Conservation (phyloP, 2,329 filamentous ascomycete genomes). For the Aspergillus floridensis region DNA sequence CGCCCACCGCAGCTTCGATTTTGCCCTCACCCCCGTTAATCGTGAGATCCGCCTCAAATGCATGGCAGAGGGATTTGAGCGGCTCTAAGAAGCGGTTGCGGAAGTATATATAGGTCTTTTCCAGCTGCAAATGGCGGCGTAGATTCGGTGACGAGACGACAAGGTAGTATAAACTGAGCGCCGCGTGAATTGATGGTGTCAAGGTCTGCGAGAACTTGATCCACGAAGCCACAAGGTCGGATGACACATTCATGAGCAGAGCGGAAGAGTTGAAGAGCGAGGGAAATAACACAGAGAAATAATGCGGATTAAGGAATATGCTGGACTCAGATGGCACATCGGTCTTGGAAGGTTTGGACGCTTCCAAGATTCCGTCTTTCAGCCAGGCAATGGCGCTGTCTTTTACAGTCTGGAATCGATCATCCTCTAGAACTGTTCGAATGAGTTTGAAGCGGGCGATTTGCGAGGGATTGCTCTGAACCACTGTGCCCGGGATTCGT, state of each 20-base stretch:
- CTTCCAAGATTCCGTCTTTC: constrained; percentile 57
- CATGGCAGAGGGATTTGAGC: constrained; percentile 31
- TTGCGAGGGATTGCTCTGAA: constrained; percentile 55
- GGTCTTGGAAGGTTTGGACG: constrained; percentile 26
- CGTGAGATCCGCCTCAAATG: constrained; percentile 32
- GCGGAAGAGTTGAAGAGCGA: constrained; percentile 52
- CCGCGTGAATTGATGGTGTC: constrained; percentile 51
- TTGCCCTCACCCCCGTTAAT: constrained; percentile 38
- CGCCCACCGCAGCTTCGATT: constrained; percentile 35
- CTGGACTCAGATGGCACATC: constrained; percentile 14
- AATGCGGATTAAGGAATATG: constrained; percentile 37
- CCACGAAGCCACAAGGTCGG: constrained; percentile 41
- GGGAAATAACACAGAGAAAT: constrained; percentile 46
- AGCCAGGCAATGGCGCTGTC: constrained; percentile 60
- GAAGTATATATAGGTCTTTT: constrained; percentile 34
- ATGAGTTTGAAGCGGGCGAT: constrained; percentile 54
- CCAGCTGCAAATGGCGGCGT: constrained; percentile 48
- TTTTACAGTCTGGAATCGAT: constrained; percentile 54
- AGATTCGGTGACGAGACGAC: constrained; percentile 51
- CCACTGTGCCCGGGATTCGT: constrained; percentile 34
- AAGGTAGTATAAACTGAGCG: constrained; percentile 59
- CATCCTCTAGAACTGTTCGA: constrained; percentile 54
- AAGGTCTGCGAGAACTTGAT: constrained; percentile 51
- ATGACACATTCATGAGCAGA: constrained; percentile 39
- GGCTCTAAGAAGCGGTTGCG: constrained; percentile 32